Percentiles rank a stretch among this genome's conserved stretches.
Conservation (phyloP, 1,284 basidiomycete species). For the Leucoagaricus sp. region DNA sequence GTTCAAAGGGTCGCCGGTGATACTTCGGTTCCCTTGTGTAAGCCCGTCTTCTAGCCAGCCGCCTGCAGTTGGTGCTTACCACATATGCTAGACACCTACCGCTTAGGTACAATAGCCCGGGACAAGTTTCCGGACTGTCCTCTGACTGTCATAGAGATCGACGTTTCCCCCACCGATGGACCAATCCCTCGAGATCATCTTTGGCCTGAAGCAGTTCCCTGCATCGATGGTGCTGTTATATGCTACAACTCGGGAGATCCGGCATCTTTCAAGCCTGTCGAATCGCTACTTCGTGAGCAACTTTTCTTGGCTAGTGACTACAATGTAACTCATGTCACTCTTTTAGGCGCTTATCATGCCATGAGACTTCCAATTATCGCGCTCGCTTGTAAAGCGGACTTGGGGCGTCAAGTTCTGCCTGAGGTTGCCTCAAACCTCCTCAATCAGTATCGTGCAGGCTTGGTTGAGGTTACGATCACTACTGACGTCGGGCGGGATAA, state of each 20-base stretch:
- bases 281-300: slow-evolving; percentile 61
- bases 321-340: slow-evolving; percentile 14
- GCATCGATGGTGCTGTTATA: slow-evolving; percentile 69
- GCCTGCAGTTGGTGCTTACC: neutral
- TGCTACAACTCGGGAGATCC: slow-evolving; percentile 71
- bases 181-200: slow-evolving; percentile 20
- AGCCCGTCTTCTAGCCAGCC: slow-evolving; percentile 20
- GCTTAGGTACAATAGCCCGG: slow-evolving; percentile 45
- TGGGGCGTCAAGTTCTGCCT: slow-evolving; percentile 57
- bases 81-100: slow-evolving; percentile 40
- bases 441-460: slow-evolving; percentile 60
- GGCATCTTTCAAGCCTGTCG: slow-evolving; percentile 62
- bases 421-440: slow-evolving; percentile 49
- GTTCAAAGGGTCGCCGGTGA: slow-evolving; percentile 11
- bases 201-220: slow-evolving; percentile 50
- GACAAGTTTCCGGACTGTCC: slow-evolving; percentile 37
- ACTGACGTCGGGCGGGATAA: slow-evolving; percentile 57
- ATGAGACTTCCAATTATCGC: slow-evolving; percentile 63
- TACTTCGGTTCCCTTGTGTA: slow-evolving; percentile 38
- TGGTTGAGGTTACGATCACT: slow-evolving; percentile 61
- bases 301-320: slow-evolving; percentile 9
- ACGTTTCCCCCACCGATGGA: slow-evolving; percentile 34
- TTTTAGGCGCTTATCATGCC: slow-evolving; percentile 53
- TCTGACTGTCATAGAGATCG: slow-evolving; percentile 60
- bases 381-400: slow-evolving; percentile 76